Percentiles rank a stretch among this genome's conserved stretches.
These are phyloP conservation scores for Nitzschia sp. DNA, from an alignment of 108 stramenopile species.

Conservation along the genomic window DNA sequence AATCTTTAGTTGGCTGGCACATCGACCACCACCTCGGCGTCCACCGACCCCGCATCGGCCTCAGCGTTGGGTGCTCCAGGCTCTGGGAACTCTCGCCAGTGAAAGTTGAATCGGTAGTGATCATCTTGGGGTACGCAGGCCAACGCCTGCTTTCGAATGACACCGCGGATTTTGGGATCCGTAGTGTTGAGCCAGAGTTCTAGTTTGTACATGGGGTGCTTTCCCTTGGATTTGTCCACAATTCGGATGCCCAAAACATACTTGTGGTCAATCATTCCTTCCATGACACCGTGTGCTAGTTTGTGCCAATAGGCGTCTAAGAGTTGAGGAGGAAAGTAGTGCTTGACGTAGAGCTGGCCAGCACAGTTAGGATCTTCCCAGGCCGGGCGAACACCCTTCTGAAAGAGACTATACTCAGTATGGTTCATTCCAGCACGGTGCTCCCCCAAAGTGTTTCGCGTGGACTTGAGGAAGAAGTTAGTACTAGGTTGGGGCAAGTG, in stretches of 20 bases:
- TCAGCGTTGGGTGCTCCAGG: neutral
- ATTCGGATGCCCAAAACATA: slow-evolving; percentile 83
- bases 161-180: slow-evolving; percentile 39
- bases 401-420: slow-evolving; percentile 79
- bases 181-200: slow-evolving; percentile 80
- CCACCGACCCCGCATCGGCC: neutral
- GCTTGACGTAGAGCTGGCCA: slow-evolving; percentile 77
- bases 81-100: slow-evolving; percentile 13
- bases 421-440: slow-evolving; percentile 5
- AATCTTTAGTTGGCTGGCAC: too few relatives aligned
- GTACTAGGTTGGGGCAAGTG: slow-evolving; percentile 17
- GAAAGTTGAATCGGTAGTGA: slow-evolving; percentile 24
- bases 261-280: slow-evolving; percentile 73
- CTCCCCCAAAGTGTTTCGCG: slow-evolving; percentile 5
- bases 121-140: slow-evolving; percentile 13
- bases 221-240: slow-evolving; percentile 75
- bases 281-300: slow-evolving; percentile 77
- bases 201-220: slow-evolving; percentile 65
- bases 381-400: slow-evolving; percentile 86
- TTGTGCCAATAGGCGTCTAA: slow-evolving; percentile 85
- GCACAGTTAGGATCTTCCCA: slow-evolving; percentile 86
- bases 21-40: too few relatives aligned
- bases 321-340: slow-evolving; percentile 56
- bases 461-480: slow-evolving; percentile 16
- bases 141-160: slow-evolving; percentile 19